Conservation (phyloP, 108 stramenopile species). For the Poteriospumella lacustris region DNA sequence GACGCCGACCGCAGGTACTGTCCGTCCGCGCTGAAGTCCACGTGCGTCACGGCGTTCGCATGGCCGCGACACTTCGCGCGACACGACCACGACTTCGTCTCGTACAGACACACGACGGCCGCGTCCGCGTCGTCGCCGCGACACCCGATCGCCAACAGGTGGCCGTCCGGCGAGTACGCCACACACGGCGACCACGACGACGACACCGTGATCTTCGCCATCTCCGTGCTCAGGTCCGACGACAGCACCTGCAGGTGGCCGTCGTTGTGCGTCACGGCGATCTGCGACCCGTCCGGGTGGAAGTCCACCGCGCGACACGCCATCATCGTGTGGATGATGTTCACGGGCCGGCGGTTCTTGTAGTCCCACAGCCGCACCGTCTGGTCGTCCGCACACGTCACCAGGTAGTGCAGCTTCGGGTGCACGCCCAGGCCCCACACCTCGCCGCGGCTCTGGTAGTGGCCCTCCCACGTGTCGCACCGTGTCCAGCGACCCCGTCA, state of each 20-base stretch:
- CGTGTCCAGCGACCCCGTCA: not conserved
- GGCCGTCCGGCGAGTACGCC: conserved; percentile 34
- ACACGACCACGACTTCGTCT: not conserved
- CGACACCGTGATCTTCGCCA: not conserved
- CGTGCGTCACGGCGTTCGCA: conserved; percentile 41
- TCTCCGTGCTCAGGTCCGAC: too few species aligned
- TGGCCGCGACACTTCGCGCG: conserved; percentile 55
- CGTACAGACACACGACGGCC: not conserved
- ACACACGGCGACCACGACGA: conserved; percentile 32
- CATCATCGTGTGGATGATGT: not conserved
- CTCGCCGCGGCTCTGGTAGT: not conserved
- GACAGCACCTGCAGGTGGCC: not conserved
- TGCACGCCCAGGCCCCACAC: conserved; percentile 48
- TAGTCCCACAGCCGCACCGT: conserved; percentile 41
- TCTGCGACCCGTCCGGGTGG: conserved; percentile 11
- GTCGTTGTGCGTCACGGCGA: not conserved
- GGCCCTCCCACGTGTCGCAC: not conserved
- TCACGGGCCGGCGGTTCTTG: not conserved
- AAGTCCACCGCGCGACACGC: not conserved
- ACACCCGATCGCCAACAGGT: conserved; percentile 39
- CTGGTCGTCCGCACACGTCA: conserved; percentile 43
- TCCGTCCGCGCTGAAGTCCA: conserved; percentile 59
- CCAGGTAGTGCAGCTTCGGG: conserved; percentile 30
- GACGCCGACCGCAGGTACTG: conserved; percentile 37
- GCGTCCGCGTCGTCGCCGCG: not conserved